A percentile compares a stretch with the other conserved stretches of the same genome.
Evolutionary conservation across 306 rosid species (phyloP).

Genomic region (Hippophae gyantsensis): DNA sequence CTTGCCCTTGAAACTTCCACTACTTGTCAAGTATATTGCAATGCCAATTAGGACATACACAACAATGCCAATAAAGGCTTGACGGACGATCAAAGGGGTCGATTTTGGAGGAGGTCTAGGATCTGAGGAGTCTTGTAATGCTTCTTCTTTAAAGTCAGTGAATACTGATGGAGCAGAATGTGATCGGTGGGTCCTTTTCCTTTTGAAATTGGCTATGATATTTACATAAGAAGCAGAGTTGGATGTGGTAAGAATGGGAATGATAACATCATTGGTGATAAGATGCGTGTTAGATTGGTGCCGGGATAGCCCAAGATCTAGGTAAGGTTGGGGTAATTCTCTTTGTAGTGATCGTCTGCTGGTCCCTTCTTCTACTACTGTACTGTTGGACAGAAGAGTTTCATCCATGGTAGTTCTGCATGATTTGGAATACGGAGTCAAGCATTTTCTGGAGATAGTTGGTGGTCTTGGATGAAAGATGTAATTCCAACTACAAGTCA

Average conservation of each 20-base stretch:
- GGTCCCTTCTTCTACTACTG: slow-evolving; percentile 10
- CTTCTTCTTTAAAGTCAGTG: slow-evolving; percentile 12
- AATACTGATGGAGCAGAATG: slow-evolving; percentile 50
- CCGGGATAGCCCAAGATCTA: slow-evolving; percentile 2
- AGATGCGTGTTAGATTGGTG: slow-evolving; percentile 20
- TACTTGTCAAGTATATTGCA: slow-evolving; percentile 24
- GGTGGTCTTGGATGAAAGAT: background rate
- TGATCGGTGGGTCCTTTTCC: slow-evolving; percentile 30
- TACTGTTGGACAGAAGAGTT: slow-evolving; percentile 18
- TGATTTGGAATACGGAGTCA: background rate
- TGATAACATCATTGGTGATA: slow-evolving; percentile 26
- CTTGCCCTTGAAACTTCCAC: slow-evolving; percentile 32
- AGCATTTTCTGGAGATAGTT: background rate
- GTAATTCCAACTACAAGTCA: background rate
- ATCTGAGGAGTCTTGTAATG: slow-evolving; percentile 21
- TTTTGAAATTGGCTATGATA: slow-evolving; percentile 35
- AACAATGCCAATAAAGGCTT: slow-evolving; percentile 32
- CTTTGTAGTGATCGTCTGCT: background rate
- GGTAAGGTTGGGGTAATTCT: background rate
- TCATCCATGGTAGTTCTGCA: slow-evolving; percentile 29
- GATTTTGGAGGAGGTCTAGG: slow-evolving; percentile 12
- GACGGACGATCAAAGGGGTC: slow-evolving; percentile 24
- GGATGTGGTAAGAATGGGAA: slow-evolving; percentile 27
- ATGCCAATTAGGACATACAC: slow-evolving; percentile 40
- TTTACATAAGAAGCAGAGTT: slow-evolving; percentile 27